Evolutionary conservation across 768 basidiomycete species (phyloP).

Genomic region (Boletus subcaerulescens): DNA sequence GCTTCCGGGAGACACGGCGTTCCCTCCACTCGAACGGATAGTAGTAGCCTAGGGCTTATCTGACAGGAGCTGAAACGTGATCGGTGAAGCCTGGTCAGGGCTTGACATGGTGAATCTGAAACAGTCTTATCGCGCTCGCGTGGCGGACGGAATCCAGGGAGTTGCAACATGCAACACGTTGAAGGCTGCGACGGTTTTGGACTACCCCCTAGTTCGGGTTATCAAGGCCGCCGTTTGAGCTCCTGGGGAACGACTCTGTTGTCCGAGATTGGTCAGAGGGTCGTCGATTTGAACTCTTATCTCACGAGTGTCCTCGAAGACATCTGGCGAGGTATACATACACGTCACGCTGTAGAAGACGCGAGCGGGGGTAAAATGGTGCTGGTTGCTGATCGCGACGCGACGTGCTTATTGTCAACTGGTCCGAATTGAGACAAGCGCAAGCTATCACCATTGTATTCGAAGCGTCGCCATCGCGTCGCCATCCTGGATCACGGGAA

Average conservation of each 20-base stretch:
- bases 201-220: not conserved
- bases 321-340: not conserved
- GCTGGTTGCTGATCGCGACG: slow-evolving; percentile 2
- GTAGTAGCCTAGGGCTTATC: slow-evolving; percentile 5
- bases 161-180: too few species aligned
- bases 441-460: slow-evolving; percentile 11
- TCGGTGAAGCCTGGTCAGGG: too few species aligned
- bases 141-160: too few species aligned
- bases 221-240: not conserved
- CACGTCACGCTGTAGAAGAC: not conserved
- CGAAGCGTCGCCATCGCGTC: too few species aligned
- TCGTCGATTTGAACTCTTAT: not conserved
- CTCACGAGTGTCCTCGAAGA: not conserved
- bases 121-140: not conserved
- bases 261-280: not conserved
- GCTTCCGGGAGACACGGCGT: slow-evolving; percentile 6
- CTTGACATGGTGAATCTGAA: not conserved
- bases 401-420: not conserved
- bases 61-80: slow-evolving; percentile 5
- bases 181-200: not conserved
- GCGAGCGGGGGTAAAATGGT: not conserved
- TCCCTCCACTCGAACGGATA: not conserved
- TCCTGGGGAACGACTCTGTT: not conserved
- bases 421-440: not conserved
- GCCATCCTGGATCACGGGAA: not conserved